Evolutionary conservation across 495 filamentous ascomycete species (phyloP), one percentile per base, ranked within the genome.

Genomic region (Elasticomyces elasticus): DNA sequence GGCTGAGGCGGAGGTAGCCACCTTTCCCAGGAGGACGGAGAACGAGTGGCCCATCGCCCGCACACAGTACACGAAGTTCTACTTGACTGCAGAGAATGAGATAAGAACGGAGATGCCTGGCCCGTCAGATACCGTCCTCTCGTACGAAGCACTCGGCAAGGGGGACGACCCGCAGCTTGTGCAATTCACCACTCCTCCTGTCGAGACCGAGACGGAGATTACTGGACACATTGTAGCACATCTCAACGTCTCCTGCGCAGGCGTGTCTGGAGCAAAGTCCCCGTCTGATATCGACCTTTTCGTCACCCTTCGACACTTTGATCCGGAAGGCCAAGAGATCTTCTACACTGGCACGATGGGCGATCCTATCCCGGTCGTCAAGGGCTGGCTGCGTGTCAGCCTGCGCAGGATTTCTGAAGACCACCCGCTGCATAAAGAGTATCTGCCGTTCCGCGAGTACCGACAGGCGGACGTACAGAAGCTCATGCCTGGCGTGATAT

Each of bases 221-320:
- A 86, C 82, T 0, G 82, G 82, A 11, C 78, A 86, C 54, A 71
- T 84, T 47, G 70, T 78, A 3, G 80, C 78, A 0, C 79, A 77
- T 58, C 64, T 85, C 49, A 23, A 37, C 19, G 45, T 49, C 4
- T 49, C 45, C 25, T 7, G 24, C 15, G 23, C 45, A 15, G 17
- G 4, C 20, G 50, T 66, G 0, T 58, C 28, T 44, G 49, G 10
- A 54, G 42, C 58, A 11, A 62, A 50, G 3, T n/a, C n/a, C n/a
- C 70, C 67, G 12, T 64, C 51, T 1, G 82, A 85, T 47, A 78
- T 84, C n/a, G 82, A 85, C 61, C 63, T 85, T 23, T 85, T 84
- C 62, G 49, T 82, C 24, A 82, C 80, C 0, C 66, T 84, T 7
- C 73, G 82, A 1, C 70, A 85, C 58, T 71, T 83, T 28, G 69